Conservation (phyloP, 306 rosid genomes). For the Cucurbita maxima region DNA sequence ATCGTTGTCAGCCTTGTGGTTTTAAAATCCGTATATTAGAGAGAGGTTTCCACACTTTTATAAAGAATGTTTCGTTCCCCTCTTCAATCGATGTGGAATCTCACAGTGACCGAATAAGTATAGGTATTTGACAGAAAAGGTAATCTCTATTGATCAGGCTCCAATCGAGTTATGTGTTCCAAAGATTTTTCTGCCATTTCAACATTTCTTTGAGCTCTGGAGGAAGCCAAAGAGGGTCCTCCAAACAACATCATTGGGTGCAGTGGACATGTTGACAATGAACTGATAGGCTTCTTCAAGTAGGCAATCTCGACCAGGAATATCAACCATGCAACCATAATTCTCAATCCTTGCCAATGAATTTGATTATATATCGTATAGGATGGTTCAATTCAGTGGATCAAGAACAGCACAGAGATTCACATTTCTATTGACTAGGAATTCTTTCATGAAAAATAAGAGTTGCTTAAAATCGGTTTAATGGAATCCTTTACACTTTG, state of each 20-base stretch:
- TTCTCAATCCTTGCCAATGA: conserved; percentile 40
- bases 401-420: not conserved
- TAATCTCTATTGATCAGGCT: conserved; percentile 49
- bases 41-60: too few relatives aligned
- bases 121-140: conserved; percentile 45
- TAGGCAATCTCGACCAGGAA: conserved; percentile 47
- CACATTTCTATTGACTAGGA: not conserved
- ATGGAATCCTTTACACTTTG: not conserved
- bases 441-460: not conserved
- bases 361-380: not conserved
- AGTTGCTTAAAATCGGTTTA: not conserved
- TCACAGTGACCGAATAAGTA: conserved; percentile 2
- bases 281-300: conserved; percentile 41
- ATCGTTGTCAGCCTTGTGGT: too few relatives aligned
- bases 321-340: conserved; percentile 60
- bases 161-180: conserved; percentile 22
- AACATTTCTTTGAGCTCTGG: conserved; percentile 35
- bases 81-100: too few relatives aligned
- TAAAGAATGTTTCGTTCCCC: too few relatives aligned
- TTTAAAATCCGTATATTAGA: too few relatives aligned
- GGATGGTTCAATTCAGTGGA: not conserved
- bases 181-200: conserved; percentile 36
- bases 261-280: conserved; percentile 30
- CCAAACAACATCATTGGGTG: conserved; percentile 47
- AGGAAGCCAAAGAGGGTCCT: conserved; percentile 54